Evolutionary conservation across 441 rosid genomes (phyloP).

Genomic region (Jatropha podagrica): DNA sequence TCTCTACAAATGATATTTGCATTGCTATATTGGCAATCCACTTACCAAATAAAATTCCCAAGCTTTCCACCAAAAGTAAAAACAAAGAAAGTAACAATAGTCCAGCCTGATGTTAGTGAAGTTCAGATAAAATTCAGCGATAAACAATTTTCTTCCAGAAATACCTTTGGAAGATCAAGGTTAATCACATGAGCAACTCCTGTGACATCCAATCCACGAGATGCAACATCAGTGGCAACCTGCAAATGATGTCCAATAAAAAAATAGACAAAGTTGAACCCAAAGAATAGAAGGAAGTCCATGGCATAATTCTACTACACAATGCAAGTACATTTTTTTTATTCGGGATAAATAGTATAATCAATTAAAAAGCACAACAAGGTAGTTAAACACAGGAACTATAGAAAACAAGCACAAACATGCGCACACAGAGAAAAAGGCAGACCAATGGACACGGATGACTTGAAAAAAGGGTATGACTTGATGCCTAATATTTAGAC

Average conservation of each 20-base stretch:
- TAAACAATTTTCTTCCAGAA: slow-evolving; percentile 18
- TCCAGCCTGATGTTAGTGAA: neutral
- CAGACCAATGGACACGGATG: neutral
- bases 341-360: neutral
- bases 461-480: neutral
- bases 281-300: neutral
- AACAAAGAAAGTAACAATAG: neutral
- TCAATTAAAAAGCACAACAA: neutral
- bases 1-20: neutral
- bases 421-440: neutral
- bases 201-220: slow-evolving; percentile 45
- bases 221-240: slow-evolving; percentile 48
- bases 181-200: slow-evolving; percentile 46
- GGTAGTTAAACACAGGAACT: neutral
- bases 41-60: neutral
- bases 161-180: slow-evolving; percentile 49
- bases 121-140: neutral
- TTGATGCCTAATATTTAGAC: neutral
- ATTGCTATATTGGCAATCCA: slow-evolving; percentile 3
- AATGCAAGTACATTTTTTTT: neutral
- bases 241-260: slow-evolving; percentile 17
- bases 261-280: neutral
- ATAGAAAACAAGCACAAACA: neutral
- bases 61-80: slow-evolving; percentile 3
- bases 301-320: neutral